These are phyloP conservation scores for Xerocomellus chrysenteron DNA, from an alignment of 768 basidiomycete species.

Conservation along the genomic window DNA sequence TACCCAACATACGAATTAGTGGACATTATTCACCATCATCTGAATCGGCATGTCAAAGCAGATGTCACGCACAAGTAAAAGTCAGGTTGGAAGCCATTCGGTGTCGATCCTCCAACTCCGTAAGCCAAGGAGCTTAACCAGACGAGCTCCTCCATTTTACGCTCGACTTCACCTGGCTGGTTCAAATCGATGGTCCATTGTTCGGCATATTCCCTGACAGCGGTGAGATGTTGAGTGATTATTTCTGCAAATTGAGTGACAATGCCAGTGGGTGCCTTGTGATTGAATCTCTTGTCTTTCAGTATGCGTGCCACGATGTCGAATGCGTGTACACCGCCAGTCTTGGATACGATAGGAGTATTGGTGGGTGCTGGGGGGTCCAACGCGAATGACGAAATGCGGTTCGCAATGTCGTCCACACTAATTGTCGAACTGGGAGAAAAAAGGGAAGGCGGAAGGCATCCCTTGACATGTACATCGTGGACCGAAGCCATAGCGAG, in stretches of 20 bases:
- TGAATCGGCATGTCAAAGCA: not conserved
- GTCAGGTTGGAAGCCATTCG: slow-evolving; percentile 39
- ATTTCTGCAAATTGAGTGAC: slow-evolving; percentile 15
- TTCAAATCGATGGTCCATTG: slow-evolving; percentile 44
- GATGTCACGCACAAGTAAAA: slow-evolving; percentile 50
- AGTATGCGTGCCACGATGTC: slow-evolving; percentile 53
- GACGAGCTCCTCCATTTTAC: slow-evolving; percentile 61
- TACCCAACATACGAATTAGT: not conserved
- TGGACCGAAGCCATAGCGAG: slow-evolving; percentile 26
- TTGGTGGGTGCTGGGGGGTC: not conserved
- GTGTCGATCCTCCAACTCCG: slow-evolving; percentile 54
- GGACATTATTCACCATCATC: too few relatives aligned
- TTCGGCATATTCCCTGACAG: slow-evolving; percentile 25
- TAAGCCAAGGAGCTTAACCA: slow-evolving; percentile 60
- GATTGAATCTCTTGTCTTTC: slow-evolving; percentile 40
- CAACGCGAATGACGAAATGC: slow-evolving; percentile 11
- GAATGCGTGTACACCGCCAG: slow-evolving; percentile 36
- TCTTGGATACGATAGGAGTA: not conserved
- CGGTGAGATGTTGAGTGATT: not conserved
- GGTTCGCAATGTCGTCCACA: slow-evolving; percentile 1
- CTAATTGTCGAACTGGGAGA: not conserved
- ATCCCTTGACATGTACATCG: slow-evolving; percentile 40
- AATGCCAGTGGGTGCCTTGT: slow-evolving; percentile 14
- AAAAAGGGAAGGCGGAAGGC: slow-evolving; percentile 10
- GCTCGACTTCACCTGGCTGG: slow-evolving; percentile 39